Conservation (phyloP, 2,329 filamentous ascomycete species). For the Trichoderma koningii region DNA sequence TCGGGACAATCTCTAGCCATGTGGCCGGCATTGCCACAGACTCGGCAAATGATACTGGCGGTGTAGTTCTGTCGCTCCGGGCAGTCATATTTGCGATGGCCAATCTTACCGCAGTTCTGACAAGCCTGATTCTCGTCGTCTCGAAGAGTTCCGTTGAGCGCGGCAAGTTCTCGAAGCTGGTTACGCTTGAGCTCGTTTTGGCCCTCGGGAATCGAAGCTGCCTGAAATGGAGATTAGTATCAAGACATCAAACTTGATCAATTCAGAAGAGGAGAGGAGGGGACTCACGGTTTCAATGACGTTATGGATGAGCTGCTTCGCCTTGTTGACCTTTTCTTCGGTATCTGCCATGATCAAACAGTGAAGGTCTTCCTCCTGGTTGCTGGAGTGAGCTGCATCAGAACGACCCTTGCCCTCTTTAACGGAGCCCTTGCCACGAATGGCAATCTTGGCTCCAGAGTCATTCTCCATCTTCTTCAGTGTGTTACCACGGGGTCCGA, state of each 20-base stretch:
- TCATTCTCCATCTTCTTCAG: constrained; percentile 99
- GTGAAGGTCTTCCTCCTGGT: constrained; percentile 99
- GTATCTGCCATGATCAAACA: constrained; percentile 99
- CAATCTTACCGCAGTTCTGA: constrained; percentile 98
- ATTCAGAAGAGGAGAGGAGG: constrained; percentile 31
- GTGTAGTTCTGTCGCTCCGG: constrained; percentile 97
- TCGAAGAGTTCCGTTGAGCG: constrained; percentile 97
- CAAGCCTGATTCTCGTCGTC: constrained; percentile 99
- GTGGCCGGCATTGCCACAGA: constrained; percentile 96
- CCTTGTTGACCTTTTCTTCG: constrained; percentile 99
- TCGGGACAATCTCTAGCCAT: constrained; percentile 99
- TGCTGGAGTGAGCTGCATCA: constrained; percentile 98
- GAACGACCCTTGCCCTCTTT: constrained; percentile 99
- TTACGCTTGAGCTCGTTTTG: constrained; percentile 99
- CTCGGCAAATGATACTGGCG: constrained; percentile 98
- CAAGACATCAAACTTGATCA: too few species aligned
- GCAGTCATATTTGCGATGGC: constrained; percentile 98
- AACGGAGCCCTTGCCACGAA: constrained; percentile 98
- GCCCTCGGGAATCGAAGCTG: constrained; percentile 95
- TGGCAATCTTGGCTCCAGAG: constrained; percentile 97
- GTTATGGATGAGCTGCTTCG: constrained; percentile 97
- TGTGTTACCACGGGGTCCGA: constrained; percentile 99
- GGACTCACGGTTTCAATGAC: constrained; percentile 91
- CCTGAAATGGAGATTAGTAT: constrained; percentile 56
- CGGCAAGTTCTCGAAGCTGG: constrained; percentile 94